phyloP scores from a whole-genome alignment of 1,284 basidiomycete species.

The Trametes pubescens region DNA sequence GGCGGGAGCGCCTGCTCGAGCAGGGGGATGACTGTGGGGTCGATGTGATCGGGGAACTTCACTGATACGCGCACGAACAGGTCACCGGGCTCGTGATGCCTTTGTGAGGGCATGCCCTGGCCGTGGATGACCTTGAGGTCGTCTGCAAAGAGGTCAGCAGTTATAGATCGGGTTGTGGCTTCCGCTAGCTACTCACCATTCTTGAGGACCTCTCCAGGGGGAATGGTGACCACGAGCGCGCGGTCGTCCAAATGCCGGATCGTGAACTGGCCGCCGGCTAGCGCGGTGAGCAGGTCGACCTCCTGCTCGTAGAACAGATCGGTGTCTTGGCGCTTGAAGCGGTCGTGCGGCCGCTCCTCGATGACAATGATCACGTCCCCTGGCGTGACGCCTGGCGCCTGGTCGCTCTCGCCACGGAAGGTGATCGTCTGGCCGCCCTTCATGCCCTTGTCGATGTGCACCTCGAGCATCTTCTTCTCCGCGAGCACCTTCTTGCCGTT shows the following conservation, averaged over 20 bases:
- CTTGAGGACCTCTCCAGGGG: slow-evolving; percentile 94
- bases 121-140: slow-evolving; percentile 91
- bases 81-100: slow-evolving; percentile 97
- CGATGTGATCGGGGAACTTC: slow-evolving; percentile 89
- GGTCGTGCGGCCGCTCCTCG: slow-evolving; percentile 91
- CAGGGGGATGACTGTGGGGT: slow-evolving; percentile 70
- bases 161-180: not conserved
- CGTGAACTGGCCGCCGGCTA: slow-evolving; percentile 91
- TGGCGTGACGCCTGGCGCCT: slow-evolving; percentile 89
- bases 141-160: slow-evolving; percentile 52
- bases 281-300: slow-evolving; percentile 93
- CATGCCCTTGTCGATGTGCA: slow-evolving; percentile 99
- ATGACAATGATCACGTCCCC: slow-evolving; percentile 98
- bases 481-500: slow-evolving; percentile 95
- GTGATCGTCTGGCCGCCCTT: slow-evolving; percentile 96
- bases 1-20: slow-evolving; percentile 92
- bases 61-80: slow-evolving; percentile 91
- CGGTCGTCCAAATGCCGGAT: slow-evolving; percentile 97
- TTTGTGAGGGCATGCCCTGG: slow-evolving; percentile 98
- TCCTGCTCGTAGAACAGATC: slow-evolving; percentile 91
- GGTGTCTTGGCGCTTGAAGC: slow-evolving; percentile 85
- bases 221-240: slow-evolving; percentile 84
- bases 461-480: slow-evolving; percentile 98
- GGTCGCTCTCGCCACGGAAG: slow-evolving; percentile 96
- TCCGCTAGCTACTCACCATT: slow-evolving; percentile 68